A percentile compares a stretch with the other conserved stretches of the same genome.
Conservation (phyloP, 2,329 filamentous ascomycete species). For the Trichoderma endophyticum region DNA sequence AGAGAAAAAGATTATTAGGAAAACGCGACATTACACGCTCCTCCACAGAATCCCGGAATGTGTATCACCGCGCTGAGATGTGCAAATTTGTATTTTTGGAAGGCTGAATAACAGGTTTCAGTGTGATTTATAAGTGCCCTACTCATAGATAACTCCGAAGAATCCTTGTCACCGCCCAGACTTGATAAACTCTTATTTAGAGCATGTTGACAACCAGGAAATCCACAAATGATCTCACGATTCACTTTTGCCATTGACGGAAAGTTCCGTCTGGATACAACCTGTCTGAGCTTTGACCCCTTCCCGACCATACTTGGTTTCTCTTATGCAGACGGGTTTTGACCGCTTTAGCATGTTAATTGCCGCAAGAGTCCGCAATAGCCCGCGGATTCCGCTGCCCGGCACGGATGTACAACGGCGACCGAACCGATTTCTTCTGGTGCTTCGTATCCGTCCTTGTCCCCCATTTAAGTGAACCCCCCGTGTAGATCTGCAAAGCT, state of each 20-base stretch:
- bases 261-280: background rate
- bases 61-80: background rate
- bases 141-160: background rate
- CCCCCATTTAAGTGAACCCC: background rate
- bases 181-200: too few relatives aligned
- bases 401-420: background rate
- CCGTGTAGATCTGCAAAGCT: background rate
- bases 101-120: accelerated
- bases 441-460: background rate
- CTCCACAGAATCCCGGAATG: background rate
- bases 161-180: background rate
- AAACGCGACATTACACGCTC: background rate
- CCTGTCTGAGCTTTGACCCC: background rate
- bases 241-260: background rate
- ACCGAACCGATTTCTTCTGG: background rate
- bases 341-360: background rate
- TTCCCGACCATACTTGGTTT: background rate
- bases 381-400: background rate
- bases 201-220: too few relatives aligned
- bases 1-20: background rate
- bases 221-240: background rate
- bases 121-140: background rate
- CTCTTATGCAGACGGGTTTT: background rate
- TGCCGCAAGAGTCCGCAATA: background rate
- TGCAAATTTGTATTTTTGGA: background rate